phyloP scores from a whole-genome alignment of 1,284 basidiomycete genomes.

The Pholiota adiposa region DNA sequence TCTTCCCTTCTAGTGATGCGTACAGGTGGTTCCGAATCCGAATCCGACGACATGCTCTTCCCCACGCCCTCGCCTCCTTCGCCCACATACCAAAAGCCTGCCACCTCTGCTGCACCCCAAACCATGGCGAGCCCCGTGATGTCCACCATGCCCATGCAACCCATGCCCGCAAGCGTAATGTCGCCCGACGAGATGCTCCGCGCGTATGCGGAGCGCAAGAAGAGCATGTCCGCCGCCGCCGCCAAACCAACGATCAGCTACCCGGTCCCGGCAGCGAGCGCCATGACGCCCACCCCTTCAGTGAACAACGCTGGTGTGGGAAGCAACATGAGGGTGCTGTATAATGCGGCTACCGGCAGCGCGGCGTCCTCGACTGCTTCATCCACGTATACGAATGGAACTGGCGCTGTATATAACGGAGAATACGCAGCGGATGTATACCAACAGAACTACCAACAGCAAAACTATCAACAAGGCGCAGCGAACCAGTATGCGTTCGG shows the following conservation, averaged over 20 bases:
- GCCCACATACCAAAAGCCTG: constrained; percentile 31
- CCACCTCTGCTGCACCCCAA: constrained; percentile 24
- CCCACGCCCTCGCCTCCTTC: constrained; percentile 22
- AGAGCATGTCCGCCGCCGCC: constrained; percentile 7
- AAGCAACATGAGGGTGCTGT: constrained; percentile 20
- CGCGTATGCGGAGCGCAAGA: constrained; percentile 69
- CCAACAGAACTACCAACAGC: no score
- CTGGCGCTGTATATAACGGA: not conserved
- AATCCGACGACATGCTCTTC: constrained; percentile 49
- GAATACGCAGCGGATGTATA: constrained; percentile 1
- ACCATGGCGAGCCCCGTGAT: constrained; percentile 31
- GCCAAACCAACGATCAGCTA: constrained; percentile 20
- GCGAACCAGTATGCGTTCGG: constrained; percentile 19
- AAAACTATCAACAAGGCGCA: not conserved
- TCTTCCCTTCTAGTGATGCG: constrained; percentile 60
- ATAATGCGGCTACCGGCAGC: constrained; percentile 19
- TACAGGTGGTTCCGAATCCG: constrained; percentile 38
- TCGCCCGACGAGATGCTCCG: constrained; percentile 76
- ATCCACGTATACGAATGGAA: constrained; percentile 12
- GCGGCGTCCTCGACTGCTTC: constrained; percentile 14
- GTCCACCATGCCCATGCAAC: constrained; percentile 47
- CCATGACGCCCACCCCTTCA: not conserved
- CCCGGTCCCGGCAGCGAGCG: constrained; percentile 21
- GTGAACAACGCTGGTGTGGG: not conserved
- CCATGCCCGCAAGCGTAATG: constrained; percentile 52